Percentiles rank a stretch among this genome's conserved stretches.
Conservation (phyloP, 2,329 filamentous ascomycete genomes). For the Fusarium abutilonis region DNA sequence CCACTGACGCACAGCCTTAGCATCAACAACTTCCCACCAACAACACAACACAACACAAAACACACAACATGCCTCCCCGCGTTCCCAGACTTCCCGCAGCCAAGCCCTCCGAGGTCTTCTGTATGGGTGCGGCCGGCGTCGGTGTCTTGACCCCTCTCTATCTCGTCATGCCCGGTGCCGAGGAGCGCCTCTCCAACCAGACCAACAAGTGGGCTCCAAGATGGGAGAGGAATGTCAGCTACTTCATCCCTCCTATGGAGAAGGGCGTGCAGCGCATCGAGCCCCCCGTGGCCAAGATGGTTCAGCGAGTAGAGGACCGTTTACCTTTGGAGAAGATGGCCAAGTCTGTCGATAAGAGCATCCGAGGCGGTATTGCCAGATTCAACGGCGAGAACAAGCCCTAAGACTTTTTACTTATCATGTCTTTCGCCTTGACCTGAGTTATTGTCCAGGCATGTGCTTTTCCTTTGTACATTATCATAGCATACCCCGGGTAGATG, state of each 20-base stretch:
- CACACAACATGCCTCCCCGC: slow-evolving; percentile 58
- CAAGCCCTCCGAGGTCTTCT: slow-evolving; percentile 59
- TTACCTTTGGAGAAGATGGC: slow-evolving; percentile 63
- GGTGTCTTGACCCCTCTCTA: slow-evolving; percentile 66
- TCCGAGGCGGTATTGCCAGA: slow-evolving; percentile 58
- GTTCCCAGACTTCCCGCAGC: slow-evolving; percentile 61
- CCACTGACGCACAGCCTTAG: slow-evolving; percentile 10
- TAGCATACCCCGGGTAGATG: slow-evolving; percentile 38
- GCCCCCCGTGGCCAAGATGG: slow-evolving; percentile 57
- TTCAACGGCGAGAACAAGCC: slow-evolving; percentile 47
- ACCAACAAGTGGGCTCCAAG: slow-evolving; percentile 68
- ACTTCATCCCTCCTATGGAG: slow-evolving; percentile 61
- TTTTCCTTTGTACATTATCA: slow-evolving; percentile 34
- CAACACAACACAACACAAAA: background rate
- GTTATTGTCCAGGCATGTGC: background rate
- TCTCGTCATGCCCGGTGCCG: slow-evolving; percentile 65
- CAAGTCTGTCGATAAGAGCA: slow-evolving; percentile 58
- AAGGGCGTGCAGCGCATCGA: slow-evolving; percentile 60
- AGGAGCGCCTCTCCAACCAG: slow-evolving; percentile 63
- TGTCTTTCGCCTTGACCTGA: slow-evolving; percentile 1
- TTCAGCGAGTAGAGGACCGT: slow-evolving; percentile 58
- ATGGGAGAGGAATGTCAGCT: slow-evolving; percentile 67
- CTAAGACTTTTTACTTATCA: slow-evolving; percentile 5
- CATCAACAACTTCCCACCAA: background rate
- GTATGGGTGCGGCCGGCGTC: slow-evolving; percentile 64